These are phyloP conservation scores for Austroboletus niveus DNA, from an alignment of 1,284 basidiomycete genomes.

Conservation along the genomic window DNA sequence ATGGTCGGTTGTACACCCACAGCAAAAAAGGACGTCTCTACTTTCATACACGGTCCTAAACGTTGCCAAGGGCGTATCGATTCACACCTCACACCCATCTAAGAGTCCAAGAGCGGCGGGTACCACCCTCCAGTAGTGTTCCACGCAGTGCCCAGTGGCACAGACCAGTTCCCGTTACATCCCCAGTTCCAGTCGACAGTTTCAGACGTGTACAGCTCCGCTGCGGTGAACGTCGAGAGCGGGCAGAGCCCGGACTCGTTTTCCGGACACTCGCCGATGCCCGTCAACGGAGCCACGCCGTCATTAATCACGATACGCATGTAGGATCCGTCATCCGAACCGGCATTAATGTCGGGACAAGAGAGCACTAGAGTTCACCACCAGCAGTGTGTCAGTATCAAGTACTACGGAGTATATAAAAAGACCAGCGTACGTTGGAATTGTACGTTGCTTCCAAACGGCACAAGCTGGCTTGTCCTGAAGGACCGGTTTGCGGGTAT, in stretches of 20 bases:
- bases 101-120: too few species aligned
- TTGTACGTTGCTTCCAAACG: conserved; percentile 32
- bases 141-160: conserved; percentile 57
- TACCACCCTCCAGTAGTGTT: conserved; percentile 33
- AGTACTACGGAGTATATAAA: neutral
- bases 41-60: too few species aligned
- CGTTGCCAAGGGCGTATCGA: too few species aligned
- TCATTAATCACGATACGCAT: conserved; percentile 86
- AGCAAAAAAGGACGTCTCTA: too few species aligned
- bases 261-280: conserved; percentile 69
- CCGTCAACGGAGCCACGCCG: conserved; percentile 79
- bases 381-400: neutral
- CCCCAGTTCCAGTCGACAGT: conserved; percentile 76
- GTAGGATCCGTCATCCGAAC: conserved; percentile 37
- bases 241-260: conserved; percentile 77
- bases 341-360: conserved; percentile 12
- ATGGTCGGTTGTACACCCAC: too few species aligned
- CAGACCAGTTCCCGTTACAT: conserved; percentile 72
- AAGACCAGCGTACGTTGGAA: conserved; percentile 28
- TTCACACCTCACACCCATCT: too few species aligned
- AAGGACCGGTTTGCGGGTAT: conserved; percentile 48
- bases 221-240: conserved; percentile 69
- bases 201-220: conserved; percentile 63
- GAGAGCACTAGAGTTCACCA: conserved; percentile 19
- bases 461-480: conserved; percentile 28